A percentile compares a stretch with the other conserved stretches of the same genome.
Conservation (phyloP, 805 yeast genomes). For the baker's yeast (Saccharomyces cerevisiae) region DNA sequence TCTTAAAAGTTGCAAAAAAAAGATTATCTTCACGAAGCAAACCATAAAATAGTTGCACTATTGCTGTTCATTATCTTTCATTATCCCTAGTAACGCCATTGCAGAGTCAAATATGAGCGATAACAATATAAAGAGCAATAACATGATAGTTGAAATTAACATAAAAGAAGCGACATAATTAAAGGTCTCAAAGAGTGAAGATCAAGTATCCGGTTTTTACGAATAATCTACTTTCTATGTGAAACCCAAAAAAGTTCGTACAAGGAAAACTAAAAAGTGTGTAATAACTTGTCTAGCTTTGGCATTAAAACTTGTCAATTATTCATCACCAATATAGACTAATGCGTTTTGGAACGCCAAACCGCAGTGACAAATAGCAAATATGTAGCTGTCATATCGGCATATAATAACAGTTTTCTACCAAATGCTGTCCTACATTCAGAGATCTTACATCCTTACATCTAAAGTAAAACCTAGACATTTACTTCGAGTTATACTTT, state of each 20-base stretch:
- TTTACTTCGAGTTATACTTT: not conserved
- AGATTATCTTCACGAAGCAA: constrained; percentile 9
- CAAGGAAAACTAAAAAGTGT: not conserved
- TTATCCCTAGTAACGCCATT: not conserved
- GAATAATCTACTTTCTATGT: not conserved
- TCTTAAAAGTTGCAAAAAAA: constrained; percentile 21
- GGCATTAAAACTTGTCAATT: not conserved
- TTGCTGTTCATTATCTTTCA: not conserved
- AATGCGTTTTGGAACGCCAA: not conserved
- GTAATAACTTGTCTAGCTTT: not conserved
- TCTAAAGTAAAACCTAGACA: not conserved
- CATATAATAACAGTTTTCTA: not conserved
- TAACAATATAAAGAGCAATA: not conserved
- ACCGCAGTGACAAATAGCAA: not conserved
- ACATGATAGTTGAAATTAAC: not conserved
- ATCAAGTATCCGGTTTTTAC: not conserved
- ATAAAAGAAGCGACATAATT: not conserved
- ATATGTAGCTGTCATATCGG: not conserved
- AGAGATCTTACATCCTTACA: not conserved
- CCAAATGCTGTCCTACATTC: not conserved
- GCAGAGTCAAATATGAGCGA: not conserved
- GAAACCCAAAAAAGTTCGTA: not conserved
- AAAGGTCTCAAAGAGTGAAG: not conserved
- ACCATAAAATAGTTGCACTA: constrained; percentile 1
- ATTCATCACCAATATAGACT: not conserved